A percentile compares a stretch with the other conserved stretches of the same genome.
phyloP scores from a whole-genome alignment of 169 alveolate species.

The Toxoplasma gondii region DNA sequence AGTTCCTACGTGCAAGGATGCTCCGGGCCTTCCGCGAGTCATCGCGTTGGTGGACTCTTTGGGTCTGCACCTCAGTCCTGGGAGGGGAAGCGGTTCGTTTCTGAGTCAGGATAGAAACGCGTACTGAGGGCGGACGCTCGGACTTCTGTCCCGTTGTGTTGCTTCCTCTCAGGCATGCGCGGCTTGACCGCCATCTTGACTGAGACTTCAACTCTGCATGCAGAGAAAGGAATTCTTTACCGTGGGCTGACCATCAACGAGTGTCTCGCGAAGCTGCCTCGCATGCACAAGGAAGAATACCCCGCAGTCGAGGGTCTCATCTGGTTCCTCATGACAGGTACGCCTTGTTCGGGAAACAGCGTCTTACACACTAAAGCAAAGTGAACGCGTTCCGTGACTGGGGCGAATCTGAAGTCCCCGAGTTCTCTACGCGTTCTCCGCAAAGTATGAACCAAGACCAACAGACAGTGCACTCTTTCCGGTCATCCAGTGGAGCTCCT shows the following conservation, averaged over 20 bases:
- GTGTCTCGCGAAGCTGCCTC: conserved; percentile 83
- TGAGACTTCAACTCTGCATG: conserved; percentile 93
- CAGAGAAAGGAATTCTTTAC: conserved; percentile 89
- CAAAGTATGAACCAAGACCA: too few species aligned
- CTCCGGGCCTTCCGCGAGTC: too few species aligned
- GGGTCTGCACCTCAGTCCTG: too few species aligned
- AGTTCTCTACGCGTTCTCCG: too few species aligned
- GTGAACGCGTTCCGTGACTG: background rate
- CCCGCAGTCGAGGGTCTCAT: conserved; percentile 94
- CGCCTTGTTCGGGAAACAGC: background rate
- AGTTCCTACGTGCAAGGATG: too few species aligned
- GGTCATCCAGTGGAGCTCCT: too few species aligned
- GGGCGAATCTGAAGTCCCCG: background rate
- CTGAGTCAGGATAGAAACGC: too few species aligned
- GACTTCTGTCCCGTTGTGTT: too few species aligned
- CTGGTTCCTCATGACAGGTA: conserved; percentile 93
- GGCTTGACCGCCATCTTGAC: conserved; percentile 91
- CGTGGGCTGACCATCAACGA: conserved; percentile 89
- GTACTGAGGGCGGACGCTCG: too few species aligned
- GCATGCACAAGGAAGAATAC: conserved; percentile 78
- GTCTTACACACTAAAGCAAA: background rate
- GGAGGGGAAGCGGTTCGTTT: too few species aligned
- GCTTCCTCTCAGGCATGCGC: conserved; percentile 85
- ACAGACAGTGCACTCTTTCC: too few species aligned
- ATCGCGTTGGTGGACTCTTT: too few species aligned